Percentiles rank a stretch among this genome's conserved stretches.
phyloP scores from a whole-genome alignment of 2,329 filamentous ascomycete genomes.

The Venturia effusa region DNA sequence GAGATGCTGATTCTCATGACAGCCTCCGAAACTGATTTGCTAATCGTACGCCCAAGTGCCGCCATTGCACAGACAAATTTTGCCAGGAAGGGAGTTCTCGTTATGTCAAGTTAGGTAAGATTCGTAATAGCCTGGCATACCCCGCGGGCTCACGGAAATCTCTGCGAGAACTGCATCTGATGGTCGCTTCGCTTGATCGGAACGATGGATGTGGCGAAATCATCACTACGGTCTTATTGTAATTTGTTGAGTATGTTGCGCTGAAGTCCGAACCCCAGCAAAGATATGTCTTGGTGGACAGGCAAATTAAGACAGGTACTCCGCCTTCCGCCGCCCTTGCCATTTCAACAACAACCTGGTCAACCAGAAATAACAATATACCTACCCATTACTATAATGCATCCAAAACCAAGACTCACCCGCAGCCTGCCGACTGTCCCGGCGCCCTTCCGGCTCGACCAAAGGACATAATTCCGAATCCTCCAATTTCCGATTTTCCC shows the following conservation, averaged over 20 bases:
- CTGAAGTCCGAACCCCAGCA: background rate
- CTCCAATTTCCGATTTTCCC: background rate
- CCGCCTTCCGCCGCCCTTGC: background rate
- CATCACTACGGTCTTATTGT: background rate
- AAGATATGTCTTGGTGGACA: background rate
- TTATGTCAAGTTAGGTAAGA: constrained; percentile 7
- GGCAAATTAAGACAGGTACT: too few species aligned
- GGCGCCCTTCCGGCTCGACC: background rate
- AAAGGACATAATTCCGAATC: background rate
- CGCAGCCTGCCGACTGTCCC: background rate
- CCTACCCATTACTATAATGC: too few species aligned
- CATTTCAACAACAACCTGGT: background rate
- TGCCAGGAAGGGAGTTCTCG: background rate
- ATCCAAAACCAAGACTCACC: background rate
- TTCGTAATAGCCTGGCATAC: constrained; percentile 3
- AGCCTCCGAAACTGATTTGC: background rate
- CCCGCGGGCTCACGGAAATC: background rate
- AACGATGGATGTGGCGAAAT: background rate
- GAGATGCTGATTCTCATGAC: background rate
- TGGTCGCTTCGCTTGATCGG: background rate
- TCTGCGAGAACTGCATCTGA: background rate
- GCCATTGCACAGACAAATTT: background rate
- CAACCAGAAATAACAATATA: background rate
- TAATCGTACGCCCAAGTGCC: background rate
- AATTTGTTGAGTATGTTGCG: background rate